Evolutionary conservation across 2,329 filamentous ascomycete species (phyloP).

Genomic region (Pyrenophora graminea): DNA sequence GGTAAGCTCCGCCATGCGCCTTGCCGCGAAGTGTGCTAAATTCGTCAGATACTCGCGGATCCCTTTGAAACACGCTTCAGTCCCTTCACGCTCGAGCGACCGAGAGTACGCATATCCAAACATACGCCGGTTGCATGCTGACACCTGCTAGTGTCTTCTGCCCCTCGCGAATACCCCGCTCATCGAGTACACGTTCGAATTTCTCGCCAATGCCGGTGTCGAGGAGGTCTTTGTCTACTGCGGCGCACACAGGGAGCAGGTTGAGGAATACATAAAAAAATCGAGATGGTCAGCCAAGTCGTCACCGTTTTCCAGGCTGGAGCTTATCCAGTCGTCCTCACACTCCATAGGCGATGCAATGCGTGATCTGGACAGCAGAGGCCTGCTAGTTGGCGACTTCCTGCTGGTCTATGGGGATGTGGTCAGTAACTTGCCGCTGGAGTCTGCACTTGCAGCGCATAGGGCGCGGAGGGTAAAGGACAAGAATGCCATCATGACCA

Average conservation of each 20-base stretch:
- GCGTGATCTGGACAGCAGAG: conserved; percentile 86
- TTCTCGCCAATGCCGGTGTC: conserved; percentile 92
- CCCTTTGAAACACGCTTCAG: conserved; percentile 91
- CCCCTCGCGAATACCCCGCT: conserved; percentile 91
- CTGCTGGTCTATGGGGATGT: conserved; percentile 91
- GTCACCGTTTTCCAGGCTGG: conserved; percentile 78
- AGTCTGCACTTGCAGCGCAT: conserved; percentile 76
- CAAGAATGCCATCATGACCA: conserved; percentile 97
- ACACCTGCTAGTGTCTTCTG: conserved; percentile 73
- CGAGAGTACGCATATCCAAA: conserved; percentile 66
- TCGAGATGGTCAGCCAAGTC: conserved; percentile 76
- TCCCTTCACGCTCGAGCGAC: conserved; percentile 86
- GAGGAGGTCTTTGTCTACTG: conserved; percentile 92
- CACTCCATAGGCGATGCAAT: conserved; percentile 91
- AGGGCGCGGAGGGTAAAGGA: conserved; percentile 78
- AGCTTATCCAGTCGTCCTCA: conserved; percentile 85
- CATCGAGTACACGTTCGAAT: conserved; percentile 97
- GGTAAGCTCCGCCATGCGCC: conserved; percentile 47
- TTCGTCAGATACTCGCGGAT: conserved; percentile 78
- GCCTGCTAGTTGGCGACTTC: conserved; percentile 87
- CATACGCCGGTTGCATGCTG: conserved; percentile 18
- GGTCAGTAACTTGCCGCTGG: conserved; percentile 86
- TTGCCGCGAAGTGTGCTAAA: conserved; percentile 20
- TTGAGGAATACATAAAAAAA: conserved; percentile 80
- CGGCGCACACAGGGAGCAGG: conserved; percentile 80